Percentiles rank a stretch among this genome's conserved stretches.
phyloP scores from a whole-genome alignment of 768 basidiomycete species.

The Glaciozyma martinii region DNA sequence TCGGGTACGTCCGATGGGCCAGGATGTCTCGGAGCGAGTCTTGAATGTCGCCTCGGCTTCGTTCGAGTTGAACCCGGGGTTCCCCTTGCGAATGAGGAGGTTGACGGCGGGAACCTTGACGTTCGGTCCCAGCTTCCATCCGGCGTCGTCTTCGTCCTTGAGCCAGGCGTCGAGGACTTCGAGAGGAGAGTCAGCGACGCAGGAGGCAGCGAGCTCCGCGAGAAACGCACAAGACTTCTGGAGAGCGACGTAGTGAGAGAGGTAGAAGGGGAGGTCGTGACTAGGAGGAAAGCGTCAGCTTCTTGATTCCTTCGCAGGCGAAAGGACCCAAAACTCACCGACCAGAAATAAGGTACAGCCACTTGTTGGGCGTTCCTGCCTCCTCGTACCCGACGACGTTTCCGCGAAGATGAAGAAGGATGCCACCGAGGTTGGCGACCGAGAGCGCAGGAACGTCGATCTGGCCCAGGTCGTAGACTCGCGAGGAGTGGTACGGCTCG shows the following conservation, averaged over 20 bases:
- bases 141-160: slow-evolving; percentile 29
- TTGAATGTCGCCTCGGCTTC: slow-evolving; percentile 33
- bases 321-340: neutral
- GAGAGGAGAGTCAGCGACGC: neutral
- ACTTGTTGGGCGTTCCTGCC: slow-evolving; percentile 34
- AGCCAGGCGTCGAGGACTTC: slow-evolving; percentile 32
- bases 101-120: slow-evolving; percentile 31
- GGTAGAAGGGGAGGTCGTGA: slow-evolving; percentile 36
- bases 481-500: slow-evolving; percentile 28
- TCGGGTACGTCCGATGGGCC: slow-evolving; percentile 32
- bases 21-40: slow-evolving; percentile 28
- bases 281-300: neutral
- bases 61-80: slow-evolving; percentile 35
- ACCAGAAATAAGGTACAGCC: slow-evolving; percentile 35
- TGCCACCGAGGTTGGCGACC: slow-evolving; percentile 36
- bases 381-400: slow-evolving; percentile 35
- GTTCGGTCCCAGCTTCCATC: slow-evolving; percentile 31
- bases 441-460: slow-evolving; percentile 34
- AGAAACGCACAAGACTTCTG: slow-evolving; percentile 27
- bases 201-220: too few species aligned
- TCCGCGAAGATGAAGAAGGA: slow-evolving; percentile 33
- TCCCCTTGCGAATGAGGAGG: slow-evolving; percentile 33
- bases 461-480: slow-evolving; percentile 31
- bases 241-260: slow-evolving; percentile 32
- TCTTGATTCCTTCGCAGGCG: neutral